Base-by-base conservation (phyloP, 192 early-diverging fungal species). In the Umbelopsis sp. region DNA sequence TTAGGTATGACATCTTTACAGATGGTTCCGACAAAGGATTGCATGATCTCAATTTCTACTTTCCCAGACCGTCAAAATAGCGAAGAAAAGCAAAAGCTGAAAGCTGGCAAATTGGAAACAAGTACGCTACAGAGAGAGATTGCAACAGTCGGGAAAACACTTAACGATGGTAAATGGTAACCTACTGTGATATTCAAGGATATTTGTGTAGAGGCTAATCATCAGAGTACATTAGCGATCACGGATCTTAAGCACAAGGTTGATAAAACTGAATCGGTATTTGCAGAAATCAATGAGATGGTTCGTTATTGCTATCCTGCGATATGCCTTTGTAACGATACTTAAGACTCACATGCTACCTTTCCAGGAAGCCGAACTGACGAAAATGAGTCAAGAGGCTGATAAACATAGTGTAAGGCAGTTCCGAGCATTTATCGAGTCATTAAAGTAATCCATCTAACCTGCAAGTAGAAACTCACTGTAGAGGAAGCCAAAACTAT, bases 1-100 rank as follows among this genome's bases (percentile, higher is more conserved):
- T 32, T 82, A 56, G 70, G 70, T 71, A 59, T 12, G 53, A 14
- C 6, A 16, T 21, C 9, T 22, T n/a, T 25, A 10, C 49, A 8
- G 29, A 20, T 34, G 45, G 73, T 52, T 5, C 43, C 43, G 17
- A 4, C 70, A 17, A 24, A 41, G 14, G 2, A 49, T 26, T 3
- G 26, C n/a, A 9, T 2, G 49, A 52, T 34, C 24, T 25, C 34
- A 17, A n/a, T 36, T 20, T 26, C 22, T 74, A 21, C 16, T 12
- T 26, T 8, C 34, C 9, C 43, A 79, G 74, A 72, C 20, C 24
- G 43, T 11, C 43, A 47, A 4, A 69, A 74, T 56, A 53, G 59
- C 7, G 44, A 75, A n/a, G 65, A 71, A 66, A 72, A 78, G 53
- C 65, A 78, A 34, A 69, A 50, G 22, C 53, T 79, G 9, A 75